These are phyloP conservation scores for Breynia disticha DNA, from an alignment of 441 rosid species.

Conservation along the genomic window DNA sequence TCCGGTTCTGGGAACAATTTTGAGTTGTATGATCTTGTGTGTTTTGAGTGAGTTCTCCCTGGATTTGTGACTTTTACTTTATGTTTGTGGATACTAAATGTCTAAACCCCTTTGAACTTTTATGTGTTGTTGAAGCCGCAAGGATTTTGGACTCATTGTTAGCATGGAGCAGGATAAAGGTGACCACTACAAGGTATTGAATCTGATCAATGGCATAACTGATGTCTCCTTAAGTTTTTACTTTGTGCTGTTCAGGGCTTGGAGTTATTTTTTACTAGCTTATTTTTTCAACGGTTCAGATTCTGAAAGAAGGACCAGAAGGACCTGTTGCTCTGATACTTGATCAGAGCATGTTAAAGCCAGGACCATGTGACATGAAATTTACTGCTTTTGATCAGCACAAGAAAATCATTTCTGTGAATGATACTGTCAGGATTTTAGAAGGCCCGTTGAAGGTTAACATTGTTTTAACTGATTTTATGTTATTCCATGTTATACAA, in stretches of 20 bases:
- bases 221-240: not conserved
- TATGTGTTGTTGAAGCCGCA: conserved; percentile 49
- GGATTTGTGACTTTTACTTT: conserved; percentile 9
- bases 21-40: conserved; percentile 59
- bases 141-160: conserved; percentile 81
- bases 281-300: conserved; percentile 31
- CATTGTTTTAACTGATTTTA: not conserved
- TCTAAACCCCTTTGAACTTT: conserved; percentile 12
- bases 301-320: conserved; percentile 68
- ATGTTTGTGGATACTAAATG: conserved; percentile 11
- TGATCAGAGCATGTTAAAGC: conserved; percentile 42
- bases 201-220: conserved; percentile 3
- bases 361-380: conserved; percentile 56
- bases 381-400: conserved; percentile 67
- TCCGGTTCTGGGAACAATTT: conserved; percentile 37
- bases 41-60: conserved; percentile 50
- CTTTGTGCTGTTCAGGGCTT: not conserved
- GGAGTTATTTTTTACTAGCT: not conserved
- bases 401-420: conserved; percentile 46
- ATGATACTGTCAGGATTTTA: conserved; percentile 63
- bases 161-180: conserved; percentile 87
- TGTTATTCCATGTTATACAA: not conserved
- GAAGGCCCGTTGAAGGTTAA: conserved; percentile 81
- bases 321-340: conserved; percentile 51
- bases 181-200: conserved; percentile 60